Conservation (phyloP, 768 basidiomycete genomes). For the Termitomyces sp. region DNA sequence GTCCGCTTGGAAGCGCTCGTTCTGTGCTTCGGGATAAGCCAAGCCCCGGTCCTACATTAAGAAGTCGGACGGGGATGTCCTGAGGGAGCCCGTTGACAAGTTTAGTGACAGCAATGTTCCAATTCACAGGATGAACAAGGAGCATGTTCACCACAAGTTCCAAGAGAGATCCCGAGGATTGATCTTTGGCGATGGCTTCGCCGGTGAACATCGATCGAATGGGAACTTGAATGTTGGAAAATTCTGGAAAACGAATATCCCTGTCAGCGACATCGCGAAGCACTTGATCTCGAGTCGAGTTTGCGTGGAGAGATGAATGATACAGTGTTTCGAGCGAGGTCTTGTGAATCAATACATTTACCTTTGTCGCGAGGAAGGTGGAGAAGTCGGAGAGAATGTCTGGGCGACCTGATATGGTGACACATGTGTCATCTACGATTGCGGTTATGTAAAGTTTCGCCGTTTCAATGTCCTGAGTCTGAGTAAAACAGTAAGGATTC, state of each 20-base stretch:
- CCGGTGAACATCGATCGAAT: constrained; percentile 47
- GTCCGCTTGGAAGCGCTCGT: constrained; percentile 23
- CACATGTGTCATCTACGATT: constrained; percentile 39
- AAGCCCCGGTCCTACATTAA: constrained; percentile 50
- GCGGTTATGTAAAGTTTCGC: constrained; percentile 45
- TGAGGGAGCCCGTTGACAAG: constrained; percentile 20
- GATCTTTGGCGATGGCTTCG: constrained; percentile 23
- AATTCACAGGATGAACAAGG: constrained; percentile 48
- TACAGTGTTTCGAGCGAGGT: constrained; percentile 51
- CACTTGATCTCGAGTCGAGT: constrained; percentile 34
- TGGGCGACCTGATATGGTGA: constrained; percentile 60
- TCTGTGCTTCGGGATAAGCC: constrained; percentile 36
- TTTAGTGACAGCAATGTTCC: constrained; percentile 40
- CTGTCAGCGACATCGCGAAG: constrained; percentile 40
- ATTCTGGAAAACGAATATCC: constrained; percentile 47
- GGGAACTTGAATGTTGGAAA: constrained; percentile 42
- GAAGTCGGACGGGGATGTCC: constrained; percentile 25
- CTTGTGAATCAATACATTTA: constrained; percentile 31
- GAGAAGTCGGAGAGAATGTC: constrained; percentile 44
- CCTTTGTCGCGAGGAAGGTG: constrained; percentile 26
- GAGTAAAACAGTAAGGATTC: constrained; percentile 6
- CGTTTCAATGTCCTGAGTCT: constrained; percentile 9
- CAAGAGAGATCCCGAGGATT: constrained; percentile 28
- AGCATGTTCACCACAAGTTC: constrained; percentile 46
- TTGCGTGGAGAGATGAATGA: constrained; percentile 36